Evolutionary conservation across 129 eudicot species (phyloP).

Genomic region (Cynara cardunculus): DNA sequence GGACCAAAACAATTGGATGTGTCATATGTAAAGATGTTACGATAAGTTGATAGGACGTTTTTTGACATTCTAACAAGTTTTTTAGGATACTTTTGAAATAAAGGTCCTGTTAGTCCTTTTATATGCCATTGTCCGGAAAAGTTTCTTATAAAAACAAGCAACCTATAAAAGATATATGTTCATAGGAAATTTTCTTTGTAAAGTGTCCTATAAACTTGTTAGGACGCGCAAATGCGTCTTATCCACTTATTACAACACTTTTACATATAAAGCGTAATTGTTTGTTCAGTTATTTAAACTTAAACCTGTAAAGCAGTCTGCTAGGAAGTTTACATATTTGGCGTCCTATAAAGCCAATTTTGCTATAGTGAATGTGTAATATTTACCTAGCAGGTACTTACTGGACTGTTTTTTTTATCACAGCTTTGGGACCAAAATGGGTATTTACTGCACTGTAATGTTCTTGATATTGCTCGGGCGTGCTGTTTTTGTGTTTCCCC

Average conservation of each 20-base stretch:
- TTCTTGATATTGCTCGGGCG: constrained; percentile 67
- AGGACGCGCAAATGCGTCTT: neutral
- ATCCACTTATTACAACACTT: neutral
- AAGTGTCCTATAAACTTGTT: neutral
- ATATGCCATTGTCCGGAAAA: neutral
- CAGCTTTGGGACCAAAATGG: constrained; percentile 58
- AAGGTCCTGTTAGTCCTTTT: neutral
- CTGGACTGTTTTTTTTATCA: neutral
- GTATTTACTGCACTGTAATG: constrained; percentile 50
- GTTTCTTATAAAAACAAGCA: neutral
- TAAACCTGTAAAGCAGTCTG: neutral
- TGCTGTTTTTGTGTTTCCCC: constrained; percentile 86
- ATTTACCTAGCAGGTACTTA: neutral
- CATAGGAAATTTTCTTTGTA: no score
- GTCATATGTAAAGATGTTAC: neutral
- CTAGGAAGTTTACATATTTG: neutral
- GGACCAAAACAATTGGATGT: neutral
- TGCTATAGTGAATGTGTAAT: neutral
- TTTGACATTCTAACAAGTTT: neutral
- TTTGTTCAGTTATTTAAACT: neutral
- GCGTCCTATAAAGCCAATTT: neutral
- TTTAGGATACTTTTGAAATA: neutral
- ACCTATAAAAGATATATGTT: neutral
- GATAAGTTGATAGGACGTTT: neutral
- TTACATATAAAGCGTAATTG: neutral